A percentile compares a stretch with the other conserved stretches of the same genome.
These are phyloP conservation scores for Boletellus ananas DNA, from an alignment of 768 basidiomycete species.

Conservation along the genomic window DNA sequence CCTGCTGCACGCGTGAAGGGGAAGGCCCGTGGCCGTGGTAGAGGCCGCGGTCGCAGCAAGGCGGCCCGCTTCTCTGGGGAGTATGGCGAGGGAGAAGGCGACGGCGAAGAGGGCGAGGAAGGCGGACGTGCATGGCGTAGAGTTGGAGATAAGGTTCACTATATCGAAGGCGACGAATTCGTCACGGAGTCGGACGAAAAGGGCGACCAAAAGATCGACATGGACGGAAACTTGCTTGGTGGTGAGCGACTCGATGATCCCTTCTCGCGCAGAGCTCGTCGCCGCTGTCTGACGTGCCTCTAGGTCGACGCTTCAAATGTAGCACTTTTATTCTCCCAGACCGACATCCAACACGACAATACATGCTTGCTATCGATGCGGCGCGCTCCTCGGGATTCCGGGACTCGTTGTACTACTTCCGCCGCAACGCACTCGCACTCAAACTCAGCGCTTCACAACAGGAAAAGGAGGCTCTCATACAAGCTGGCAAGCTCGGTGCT, in stretches of 20 bases:
- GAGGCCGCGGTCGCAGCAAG: conserved; percentile 38
- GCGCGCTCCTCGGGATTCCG: conserved; percentile 94
- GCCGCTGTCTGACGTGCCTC: neutral
- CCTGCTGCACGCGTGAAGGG: conserved; percentile 32
- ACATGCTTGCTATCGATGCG: conserved; percentile 97
- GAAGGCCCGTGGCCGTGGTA: conserved; percentile 39
- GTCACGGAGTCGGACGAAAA: conserved; percentile 77
- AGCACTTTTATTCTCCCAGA: conserved; percentile 83
- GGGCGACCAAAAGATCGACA: conserved; percentile 91
- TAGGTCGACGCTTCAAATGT: conserved; percentile 87
- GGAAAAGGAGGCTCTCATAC: conserved; percentile 92
- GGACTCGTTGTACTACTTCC: conserved; percentile 97
- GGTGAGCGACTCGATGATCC: conserved; percentile 46
- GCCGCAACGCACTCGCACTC: conserved; percentile 83
- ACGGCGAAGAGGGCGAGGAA: conserved; percentile 37
- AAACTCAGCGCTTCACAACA: conserved; percentile 86
- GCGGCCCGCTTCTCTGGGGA: conserved; percentile 23
- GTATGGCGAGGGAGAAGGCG: conserved; percentile 40
- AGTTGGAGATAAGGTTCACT: conserved; percentile 69
- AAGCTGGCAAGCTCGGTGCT: conserved; percentile 80
- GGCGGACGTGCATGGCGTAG: conserved; percentile 66
- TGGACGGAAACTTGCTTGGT: conserved; percentile 75
- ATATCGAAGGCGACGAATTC: conserved; percentile 89
- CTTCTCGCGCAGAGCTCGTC: neutral
- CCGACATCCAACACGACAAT: conserved; percentile 78